Percentiles rank a stretch among this genome's conserved stretches.
Conservation (phyloP, 306 rosid genomes). For the Trifolium repens region DNA sequence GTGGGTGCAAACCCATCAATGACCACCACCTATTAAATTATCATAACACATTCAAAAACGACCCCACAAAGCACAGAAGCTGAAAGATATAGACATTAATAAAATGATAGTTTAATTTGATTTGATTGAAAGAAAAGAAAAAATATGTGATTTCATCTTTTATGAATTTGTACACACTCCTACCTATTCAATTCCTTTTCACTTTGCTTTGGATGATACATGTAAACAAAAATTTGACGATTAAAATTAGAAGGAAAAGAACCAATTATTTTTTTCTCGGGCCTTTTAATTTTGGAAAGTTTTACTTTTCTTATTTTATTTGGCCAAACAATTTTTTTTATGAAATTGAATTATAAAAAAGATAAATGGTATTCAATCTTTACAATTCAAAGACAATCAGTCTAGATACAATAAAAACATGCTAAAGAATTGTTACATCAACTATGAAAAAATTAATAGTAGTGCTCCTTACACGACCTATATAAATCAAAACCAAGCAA, state of each 20-base stretch:
- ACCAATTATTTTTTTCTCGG: neutral
- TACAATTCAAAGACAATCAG: no score
- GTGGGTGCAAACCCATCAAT: constrained; percentile 40
- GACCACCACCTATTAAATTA: constrained; percentile 35
- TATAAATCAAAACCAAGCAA: no score
- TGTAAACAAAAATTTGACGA: neutral
- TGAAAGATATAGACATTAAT: constrained; percentile 13
- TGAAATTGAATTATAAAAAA: no score
- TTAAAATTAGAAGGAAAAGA: neutral
- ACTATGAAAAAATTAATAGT: no score
- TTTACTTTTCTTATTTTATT: no score
- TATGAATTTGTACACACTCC: neutral
- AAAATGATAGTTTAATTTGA: neutral
- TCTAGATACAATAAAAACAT: no score
- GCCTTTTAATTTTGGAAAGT: no score
- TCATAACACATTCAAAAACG: constrained; percentile 23
- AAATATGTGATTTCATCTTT: neutral
- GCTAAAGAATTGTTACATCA: no score
- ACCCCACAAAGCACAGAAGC: constrained; percentile 28
- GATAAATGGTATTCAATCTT: no score
- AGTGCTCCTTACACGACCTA: no score
- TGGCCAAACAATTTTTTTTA: no score
- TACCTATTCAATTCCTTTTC: neutral
- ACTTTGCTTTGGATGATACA: neutral
- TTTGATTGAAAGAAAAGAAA: neutral